Evolutionary conservation across 495 filamentous ascomycete genomes (phyloP), one percentile per base, ranked within the genome.

Genomic region (Penicillium daleae): DNA sequence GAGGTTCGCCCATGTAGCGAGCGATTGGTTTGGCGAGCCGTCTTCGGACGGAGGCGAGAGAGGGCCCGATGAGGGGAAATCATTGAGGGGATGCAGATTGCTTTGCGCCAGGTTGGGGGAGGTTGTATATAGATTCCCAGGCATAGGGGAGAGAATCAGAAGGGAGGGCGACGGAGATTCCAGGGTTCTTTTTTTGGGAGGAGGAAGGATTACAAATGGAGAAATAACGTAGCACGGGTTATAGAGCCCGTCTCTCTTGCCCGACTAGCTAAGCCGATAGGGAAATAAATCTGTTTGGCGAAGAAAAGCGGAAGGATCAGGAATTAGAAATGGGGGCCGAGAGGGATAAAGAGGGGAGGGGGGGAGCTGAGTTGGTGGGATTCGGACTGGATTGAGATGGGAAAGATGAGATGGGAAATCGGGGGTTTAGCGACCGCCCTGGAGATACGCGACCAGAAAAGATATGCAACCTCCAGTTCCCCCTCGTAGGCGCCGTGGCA

Each of bases 1-100:
- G 31, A 49, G 22, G 50, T 57, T 60, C 13, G 49, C 60, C 66
- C 66, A 63, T 58, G 59, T 40, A 63, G 66, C 24, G 37, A 54
- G 22, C 21, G 57, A 31, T 29, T 53, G 60, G 12, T 65, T 56
- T 29, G 56, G 46, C 13, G 62, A 60, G 60, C 52, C 48, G 21
- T 21, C 57, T 57, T 68, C 66, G 15, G 66, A 63, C n/a, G 60
- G 63, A 60, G 66, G 66, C 48, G 66, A 68, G 26, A 68, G 27
- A 35, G 62, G 66, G 39, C 31, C 58, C 27, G 49, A 60, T 22
- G 29, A 24, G 32, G 61, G 58, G 44, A 68, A 65, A 59, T 39
- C 66, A 68, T 68, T 66, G 64, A 60, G 51, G 21, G 62, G 40
- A 17, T 57, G 56, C 26, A 60, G 33, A 54, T 17, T 29, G 39